Percentiles rank a stretch among this genome's conserved stretches.
Conservation (phyloP, 768 basidiomycete species). For the Floccularia luteovirens region DNA sequence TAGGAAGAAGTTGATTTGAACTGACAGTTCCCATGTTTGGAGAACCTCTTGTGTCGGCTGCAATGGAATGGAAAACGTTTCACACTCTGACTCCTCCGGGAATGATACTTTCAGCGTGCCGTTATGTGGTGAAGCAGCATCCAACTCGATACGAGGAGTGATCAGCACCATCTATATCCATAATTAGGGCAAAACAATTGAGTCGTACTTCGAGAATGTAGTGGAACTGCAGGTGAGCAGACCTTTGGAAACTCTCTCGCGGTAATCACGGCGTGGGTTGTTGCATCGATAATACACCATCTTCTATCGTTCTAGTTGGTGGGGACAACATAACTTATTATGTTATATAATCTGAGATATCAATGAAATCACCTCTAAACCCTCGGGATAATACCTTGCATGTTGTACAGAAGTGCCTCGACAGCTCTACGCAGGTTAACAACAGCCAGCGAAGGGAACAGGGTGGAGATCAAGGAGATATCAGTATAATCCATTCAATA, state of each 20-base stretch:
- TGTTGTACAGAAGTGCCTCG: slow-evolving; percentile 54
- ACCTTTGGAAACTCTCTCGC: slow-evolving; percentile 62
- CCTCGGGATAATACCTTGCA: slow-evolving; percentile 50
- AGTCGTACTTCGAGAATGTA: not conserved
- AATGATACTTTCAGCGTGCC: slow-evolving; percentile 50
- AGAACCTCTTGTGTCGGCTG: slow-evolving; percentile 42
- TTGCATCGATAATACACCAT: slow-evolving; percentile 62
- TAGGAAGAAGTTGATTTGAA: slow-evolving; percentile 1
- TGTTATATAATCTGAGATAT: slow-evolving; percentile 7
- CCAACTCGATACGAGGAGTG: slow-evolving; percentile 41
- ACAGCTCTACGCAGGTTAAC: slow-evolving; percentile 49
- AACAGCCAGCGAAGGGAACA: not conserved
- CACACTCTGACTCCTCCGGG: slow-evolving; percentile 50
- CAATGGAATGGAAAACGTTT: slow-evolving; percentile 53
- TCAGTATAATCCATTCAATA: not conserved
- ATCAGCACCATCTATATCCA: slow-evolving; percentile 57
- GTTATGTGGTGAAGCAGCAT: slow-evolving; percentile 33
- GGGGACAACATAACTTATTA: slow-evolving; percentile 2
- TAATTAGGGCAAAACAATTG: not conserved
- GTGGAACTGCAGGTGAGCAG: slow-evolving; percentile 4
- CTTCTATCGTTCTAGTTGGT: slow-evolving; percentile 55
- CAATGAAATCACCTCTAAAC: slow-evolving; percentile 65
- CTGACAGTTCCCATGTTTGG: slow-evolving; percentile 51
- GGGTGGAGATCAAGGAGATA: not conserved
- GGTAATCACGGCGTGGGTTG: slow-evolving; percentile 49